Conservation (phyloP, 176 grass and related monocot species). For the Avena sativa region DNA sequence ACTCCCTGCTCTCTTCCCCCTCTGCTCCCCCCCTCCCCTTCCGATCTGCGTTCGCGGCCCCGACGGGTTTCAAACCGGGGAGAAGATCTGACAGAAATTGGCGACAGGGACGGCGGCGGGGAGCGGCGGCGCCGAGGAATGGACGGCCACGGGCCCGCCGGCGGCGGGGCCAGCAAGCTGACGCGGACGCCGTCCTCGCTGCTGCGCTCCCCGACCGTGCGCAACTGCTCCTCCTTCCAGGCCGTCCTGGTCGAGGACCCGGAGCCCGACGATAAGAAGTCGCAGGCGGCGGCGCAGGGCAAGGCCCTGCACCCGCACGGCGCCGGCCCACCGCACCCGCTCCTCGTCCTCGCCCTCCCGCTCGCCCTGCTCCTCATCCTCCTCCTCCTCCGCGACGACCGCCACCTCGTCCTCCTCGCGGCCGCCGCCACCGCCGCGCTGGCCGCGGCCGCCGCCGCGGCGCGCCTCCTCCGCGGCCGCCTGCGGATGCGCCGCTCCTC, state of each 20-base stretch:
- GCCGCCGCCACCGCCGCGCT: conserved; percentile 47
- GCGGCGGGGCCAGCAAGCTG: conserved; percentile 56
- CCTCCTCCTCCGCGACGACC: conserved; percentile 53
- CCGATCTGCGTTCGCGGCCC: conserved; percentile 17
- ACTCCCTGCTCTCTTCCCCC: conserved; percentile 10
- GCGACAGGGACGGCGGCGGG: conserved; percentile 16
- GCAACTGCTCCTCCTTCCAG: conserved; percentile 68
- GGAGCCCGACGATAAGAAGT: conserved; percentile 66
- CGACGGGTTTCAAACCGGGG: neutral
- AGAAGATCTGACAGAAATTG: conserved; percentile 39
- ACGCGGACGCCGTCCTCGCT: conserved; percentile 84
- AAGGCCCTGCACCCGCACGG: conserved; percentile 47
- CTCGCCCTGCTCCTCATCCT: conserved; percentile 46
- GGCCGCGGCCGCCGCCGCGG: conserved; percentile 45
- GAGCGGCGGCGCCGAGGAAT: conserved; percentile 39
- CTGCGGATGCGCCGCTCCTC: conserved; percentile 43
- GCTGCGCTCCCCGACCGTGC: conserved; percentile 79
- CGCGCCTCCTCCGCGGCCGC: conserved; percentile 48
- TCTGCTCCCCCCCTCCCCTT: neutral
- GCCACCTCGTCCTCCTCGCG: conserved; percentile 54
- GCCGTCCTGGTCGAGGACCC: conserved; percentile 56
- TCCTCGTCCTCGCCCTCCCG: conserved; percentile 47
- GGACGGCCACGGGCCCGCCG: conserved; percentile 40
- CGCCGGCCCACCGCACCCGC: conserved; percentile 29
- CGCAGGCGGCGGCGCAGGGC: conserved; percentile 36